Conservation (phyloP, 306 rosid genomes). For the Astragalus membranaceus region DNA sequence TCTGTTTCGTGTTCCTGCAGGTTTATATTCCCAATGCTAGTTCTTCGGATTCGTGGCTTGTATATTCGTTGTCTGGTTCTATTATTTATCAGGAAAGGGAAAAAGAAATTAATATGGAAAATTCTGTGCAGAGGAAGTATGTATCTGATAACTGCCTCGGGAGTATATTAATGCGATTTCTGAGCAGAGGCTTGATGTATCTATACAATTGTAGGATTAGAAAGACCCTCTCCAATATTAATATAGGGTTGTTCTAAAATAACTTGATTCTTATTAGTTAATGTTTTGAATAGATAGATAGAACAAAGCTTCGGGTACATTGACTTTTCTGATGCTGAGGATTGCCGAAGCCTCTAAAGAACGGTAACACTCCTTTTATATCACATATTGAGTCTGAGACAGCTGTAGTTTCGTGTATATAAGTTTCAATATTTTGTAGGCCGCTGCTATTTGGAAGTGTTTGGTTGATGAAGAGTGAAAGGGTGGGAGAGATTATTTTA, state of each 20-base stretch:
- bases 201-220: background rate
- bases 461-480: too few species aligned
- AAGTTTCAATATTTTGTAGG: too few species aligned
- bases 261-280: background rate
- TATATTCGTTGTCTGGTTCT: constrained; percentile 53
- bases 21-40: constrained; percentile 66
- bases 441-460: too few species aligned
- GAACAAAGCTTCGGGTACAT: background rate
- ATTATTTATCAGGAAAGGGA: constrained; percentile 23
- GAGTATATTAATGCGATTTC: constrained; percentile 15
- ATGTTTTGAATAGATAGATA: background rate
- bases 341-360: background rate
- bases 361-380: background rate
- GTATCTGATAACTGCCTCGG: constrained; percentile 19
- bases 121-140: constrained; percentile 31
- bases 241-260: constrained; percentile 7
- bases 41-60: constrained; percentile 60
- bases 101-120: constrained; percentile 24
- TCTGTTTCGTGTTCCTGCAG: constrained; percentile 80
- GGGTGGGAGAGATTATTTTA: too few species aligned
- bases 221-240: constrained; percentile 10
- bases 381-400: too few species aligned
- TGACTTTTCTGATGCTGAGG: background rate
- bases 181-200: constrained; percentile 21
- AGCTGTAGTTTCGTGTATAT: too few species aligned